These are phyloP conservation scores for Claviceps capensis DNA, from an alignment of 2,329 filamentous ascomycete species.

Conservation along the genomic window DNA sequence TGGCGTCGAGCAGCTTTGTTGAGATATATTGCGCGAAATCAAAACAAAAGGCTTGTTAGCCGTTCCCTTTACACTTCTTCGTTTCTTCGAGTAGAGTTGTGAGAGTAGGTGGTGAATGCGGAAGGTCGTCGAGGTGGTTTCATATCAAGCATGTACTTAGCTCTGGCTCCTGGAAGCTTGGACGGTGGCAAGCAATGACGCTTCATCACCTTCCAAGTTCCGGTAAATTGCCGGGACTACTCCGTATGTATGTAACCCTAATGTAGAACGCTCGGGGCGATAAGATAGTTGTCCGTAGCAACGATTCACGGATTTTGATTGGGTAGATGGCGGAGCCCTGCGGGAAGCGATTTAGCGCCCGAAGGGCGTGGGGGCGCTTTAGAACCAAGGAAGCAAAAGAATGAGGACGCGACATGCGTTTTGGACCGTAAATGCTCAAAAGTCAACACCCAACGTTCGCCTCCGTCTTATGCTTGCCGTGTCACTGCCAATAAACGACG, in stretches of 20 bases:
- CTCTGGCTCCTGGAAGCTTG: background rate
- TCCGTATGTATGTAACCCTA: too few relatives aligned
- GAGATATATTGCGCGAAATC: background rate
- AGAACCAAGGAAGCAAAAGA: too few relatives aligned
- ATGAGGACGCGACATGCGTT: too few relatives aligned
- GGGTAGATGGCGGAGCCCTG: background rate
- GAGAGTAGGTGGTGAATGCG: background rate
- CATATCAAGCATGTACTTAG: too few relatives aligned
- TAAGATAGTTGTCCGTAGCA: slow-evolving; percentile 8
- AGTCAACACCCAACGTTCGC: too few relatives aligned
- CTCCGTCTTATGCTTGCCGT: too few relatives aligned
- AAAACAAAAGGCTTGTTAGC: too few relatives aligned
- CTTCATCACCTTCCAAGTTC: background rate
- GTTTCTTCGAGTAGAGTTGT: background rate
- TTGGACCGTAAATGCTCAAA: too few relatives aligned
- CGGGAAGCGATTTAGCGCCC: too few relatives aligned
- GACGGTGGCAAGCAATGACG: slow-evolving; percentile 4
- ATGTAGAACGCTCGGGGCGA: background rate
- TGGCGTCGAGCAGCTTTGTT: slow-evolving; percentile 3
- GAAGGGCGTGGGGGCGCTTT: too few relatives aligned
- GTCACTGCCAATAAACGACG: too few relatives aligned
- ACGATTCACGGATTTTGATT: background rate
- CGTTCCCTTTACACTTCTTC: background rate
- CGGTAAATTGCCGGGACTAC: slow-evolving; percentile 3
- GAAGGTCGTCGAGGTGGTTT: background rate